Evolutionary conservation across 208 protist species (phyloP).

Genomic region (Phytomonas sp.): DNA sequence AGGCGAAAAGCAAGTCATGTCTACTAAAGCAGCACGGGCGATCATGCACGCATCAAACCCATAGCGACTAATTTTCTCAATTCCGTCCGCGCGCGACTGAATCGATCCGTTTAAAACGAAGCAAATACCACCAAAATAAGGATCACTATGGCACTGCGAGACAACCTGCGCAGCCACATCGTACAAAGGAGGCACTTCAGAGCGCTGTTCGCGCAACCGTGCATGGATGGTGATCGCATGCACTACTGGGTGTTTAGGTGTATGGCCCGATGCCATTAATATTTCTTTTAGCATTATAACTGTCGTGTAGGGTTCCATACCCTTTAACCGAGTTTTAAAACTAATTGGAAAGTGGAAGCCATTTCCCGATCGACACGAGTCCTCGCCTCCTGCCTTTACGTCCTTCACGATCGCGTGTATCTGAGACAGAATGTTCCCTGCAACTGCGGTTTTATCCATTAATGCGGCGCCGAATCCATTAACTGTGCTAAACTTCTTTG

Average conservation of each 20-base stretch:
- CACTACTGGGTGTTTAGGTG: slow-evolving; percentile 19
- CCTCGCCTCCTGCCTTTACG: slow-evolving; percentile 2
- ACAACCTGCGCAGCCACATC: slow-evolving; percentile 41
- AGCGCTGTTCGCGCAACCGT: slow-evolving; percentile 47
- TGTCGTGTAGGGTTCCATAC: slow-evolving; percentile 30
- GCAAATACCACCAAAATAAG: slow-evolving; percentile 28
- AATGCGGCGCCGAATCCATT: slow-evolving; percentile 96
- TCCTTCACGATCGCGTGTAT: slow-evolving; percentile 35
- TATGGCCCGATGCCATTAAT: slow-evolving; percentile 38
- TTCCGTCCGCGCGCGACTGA: slow-evolving; percentile 31
- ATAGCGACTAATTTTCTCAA: slow-evolving; percentile 32
- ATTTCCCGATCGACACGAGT: neutral
- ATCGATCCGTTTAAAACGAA: slow-evolving; percentile 71
- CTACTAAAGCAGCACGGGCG: slow-evolving; percentile 93
- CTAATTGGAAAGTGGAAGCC: slow-evolving; percentile 33
- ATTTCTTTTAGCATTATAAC: slow-evolving; percentile 60
- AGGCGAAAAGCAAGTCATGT: slow-evolving; percentile 82
- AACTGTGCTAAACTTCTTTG: slow-evolving; percentile 93
- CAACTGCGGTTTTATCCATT: slow-evolving; percentile 55
- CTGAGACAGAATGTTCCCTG: slow-evolving; percentile 51
- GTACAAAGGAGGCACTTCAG: slow-evolving; percentile 51
- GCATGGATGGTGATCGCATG: slow-evolving; percentile 86
- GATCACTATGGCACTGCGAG: slow-evolving; percentile 21
- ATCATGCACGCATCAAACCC: slow-evolving; percentile 90
- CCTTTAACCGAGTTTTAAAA: slow-evolving; percentile 70